Evolutionary conservation across 129 eudicot species (phyloP).

Genomic region (Tagetes patula): DNA sequence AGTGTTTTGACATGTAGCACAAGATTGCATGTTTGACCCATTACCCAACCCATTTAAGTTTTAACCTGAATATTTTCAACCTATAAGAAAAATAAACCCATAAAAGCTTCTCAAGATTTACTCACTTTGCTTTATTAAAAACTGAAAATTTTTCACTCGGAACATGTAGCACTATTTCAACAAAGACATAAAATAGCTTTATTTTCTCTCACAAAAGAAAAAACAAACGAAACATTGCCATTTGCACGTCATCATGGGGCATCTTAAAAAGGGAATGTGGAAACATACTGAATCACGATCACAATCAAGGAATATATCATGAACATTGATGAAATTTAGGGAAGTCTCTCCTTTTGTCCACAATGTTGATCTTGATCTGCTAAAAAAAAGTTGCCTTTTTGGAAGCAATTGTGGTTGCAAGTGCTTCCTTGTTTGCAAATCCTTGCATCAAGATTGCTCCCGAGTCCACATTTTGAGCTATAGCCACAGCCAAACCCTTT

Average conservation of each 20-base stretch:
- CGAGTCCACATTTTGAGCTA: slow-evolving; percentile 93
- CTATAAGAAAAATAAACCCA: background rate
- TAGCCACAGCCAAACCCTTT: slow-evolving; percentile 96
- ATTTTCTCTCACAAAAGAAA: background rate
- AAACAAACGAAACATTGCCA: background rate
- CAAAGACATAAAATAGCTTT: background rate
- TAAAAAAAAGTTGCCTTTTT: slow-evolving; percentile 86
- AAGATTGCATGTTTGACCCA: background rate
- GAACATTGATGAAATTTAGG: slow-evolving; percentile 76
- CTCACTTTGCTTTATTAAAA: background rate
- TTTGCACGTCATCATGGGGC: background rate
- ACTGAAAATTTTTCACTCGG: background rate
- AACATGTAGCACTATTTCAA: background rate
- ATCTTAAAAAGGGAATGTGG: background rate
- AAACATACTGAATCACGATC: slow-evolving; percentile 90
- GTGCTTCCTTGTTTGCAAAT: slow-evolving; percentile 77
- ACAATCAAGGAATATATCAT: slow-evolving; percentile 75
- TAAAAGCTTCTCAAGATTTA: background rate
- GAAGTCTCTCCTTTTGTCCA: slow-evolving; percentile 98
- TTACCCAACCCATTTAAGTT: background rate
- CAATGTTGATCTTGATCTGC: slow-evolving; percentile 84
- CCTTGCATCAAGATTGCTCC: slow-evolving; percentile 95
- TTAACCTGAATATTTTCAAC: background rate
- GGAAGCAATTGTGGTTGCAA: slow-evolving; percentile 66
- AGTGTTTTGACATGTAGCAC: background rate